Conservation (phyloP, 305 asterid species). For the Fraxinus xanthoxyloides region DNA sequence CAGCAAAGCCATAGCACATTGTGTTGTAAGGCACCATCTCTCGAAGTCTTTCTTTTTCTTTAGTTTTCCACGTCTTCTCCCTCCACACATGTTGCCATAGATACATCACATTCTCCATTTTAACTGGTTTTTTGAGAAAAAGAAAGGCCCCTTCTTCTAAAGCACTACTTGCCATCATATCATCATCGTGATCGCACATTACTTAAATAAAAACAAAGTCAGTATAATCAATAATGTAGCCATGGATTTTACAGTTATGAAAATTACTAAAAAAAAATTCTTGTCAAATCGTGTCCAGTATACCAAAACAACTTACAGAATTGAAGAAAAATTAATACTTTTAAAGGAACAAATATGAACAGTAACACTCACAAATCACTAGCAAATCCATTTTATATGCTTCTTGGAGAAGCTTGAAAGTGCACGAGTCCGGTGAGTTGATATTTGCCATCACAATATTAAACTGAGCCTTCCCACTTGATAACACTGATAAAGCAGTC, state of each 20-base stretch:
- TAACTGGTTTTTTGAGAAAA: conserved; percentile 35
- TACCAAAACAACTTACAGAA: too few species aligned
- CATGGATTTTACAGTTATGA: background rate
- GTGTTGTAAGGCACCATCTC: background rate
- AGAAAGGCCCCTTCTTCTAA: conserved; percentile 47
- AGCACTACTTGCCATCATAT: conserved; percentile 15
- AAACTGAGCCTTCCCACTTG: conserved; percentile 25
- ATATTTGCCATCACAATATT: conserved; percentile 43
- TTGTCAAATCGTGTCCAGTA: background rate
- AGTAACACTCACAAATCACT: conserved; percentile 40
- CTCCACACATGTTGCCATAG: conserved; percentile 48
- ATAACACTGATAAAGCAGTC: conserved; percentile 33
- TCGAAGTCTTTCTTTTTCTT: background rate
- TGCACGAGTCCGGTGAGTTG: conserved; percentile 28
- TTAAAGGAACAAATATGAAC: background rate
- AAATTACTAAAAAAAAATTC: too few species aligned
- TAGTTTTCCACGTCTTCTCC: conserved; percentile 7
- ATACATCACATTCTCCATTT: conserved; percentile 17
- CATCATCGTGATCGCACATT: conserved; percentile 31
- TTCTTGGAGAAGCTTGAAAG: conserved; percentile 29
- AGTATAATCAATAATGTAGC: background rate
- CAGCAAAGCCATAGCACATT: background rate
- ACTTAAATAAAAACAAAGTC: conserved; percentile 22
- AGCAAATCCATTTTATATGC: conserved; percentile 30
- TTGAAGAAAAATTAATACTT: background rate